These are phyloP conservation scores for Coemansia sp. DNA, from an alignment of 192 early-diverging fungal species.

Conservation along the genomic window DNA sequence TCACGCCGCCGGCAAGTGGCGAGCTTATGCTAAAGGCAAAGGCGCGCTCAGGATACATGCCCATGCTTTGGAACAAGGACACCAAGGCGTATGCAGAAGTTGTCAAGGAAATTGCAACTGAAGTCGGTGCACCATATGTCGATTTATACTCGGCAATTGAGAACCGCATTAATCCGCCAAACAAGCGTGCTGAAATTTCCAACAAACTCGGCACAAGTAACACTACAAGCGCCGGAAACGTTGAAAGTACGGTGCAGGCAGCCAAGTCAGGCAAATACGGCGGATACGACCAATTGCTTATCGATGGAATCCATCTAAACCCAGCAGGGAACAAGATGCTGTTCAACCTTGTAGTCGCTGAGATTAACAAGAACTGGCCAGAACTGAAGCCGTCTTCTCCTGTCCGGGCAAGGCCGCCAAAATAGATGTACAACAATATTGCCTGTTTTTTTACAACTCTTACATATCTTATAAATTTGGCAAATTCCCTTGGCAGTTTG, in stretches of 20 bases:
- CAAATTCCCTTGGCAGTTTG: too few relatives aligned
- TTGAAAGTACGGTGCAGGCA: neutral
- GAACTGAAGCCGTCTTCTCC: constrained; percentile 14
- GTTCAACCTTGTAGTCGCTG: constrained; percentile 12
- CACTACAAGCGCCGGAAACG: neutral
- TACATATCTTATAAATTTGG: too few relatives aligned
- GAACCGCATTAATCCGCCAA: constrained; percentile 11
- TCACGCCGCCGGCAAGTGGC: constrained; percentile 70
- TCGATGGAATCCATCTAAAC: constrained; percentile 61
- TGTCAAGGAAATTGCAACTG: constrained; percentile 44
- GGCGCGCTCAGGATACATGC: neutral
- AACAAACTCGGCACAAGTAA: neutral
- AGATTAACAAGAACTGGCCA: constrained; percentile 19
- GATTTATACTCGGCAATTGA: constrained; percentile 50
- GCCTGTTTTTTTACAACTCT: neutral
- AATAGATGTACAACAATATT: neutral
- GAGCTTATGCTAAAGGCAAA: constrained; percentile 38
- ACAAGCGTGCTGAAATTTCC: neutral
- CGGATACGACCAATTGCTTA: constrained; percentile 35
- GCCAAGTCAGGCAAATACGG: constrained; percentile 4
- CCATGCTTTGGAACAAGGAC: constrained; percentile 11
- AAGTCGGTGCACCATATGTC: constrained; percentile 18
- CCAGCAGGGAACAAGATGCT: constrained; percentile 56
- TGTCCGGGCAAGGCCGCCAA: neutral
- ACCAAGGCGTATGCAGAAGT: constrained; percentile 52